Evolutionary conservation across 2,329 filamentous ascomycete genomes (phyloP).

Genomic region (Aspergillus sp.): DNA sequence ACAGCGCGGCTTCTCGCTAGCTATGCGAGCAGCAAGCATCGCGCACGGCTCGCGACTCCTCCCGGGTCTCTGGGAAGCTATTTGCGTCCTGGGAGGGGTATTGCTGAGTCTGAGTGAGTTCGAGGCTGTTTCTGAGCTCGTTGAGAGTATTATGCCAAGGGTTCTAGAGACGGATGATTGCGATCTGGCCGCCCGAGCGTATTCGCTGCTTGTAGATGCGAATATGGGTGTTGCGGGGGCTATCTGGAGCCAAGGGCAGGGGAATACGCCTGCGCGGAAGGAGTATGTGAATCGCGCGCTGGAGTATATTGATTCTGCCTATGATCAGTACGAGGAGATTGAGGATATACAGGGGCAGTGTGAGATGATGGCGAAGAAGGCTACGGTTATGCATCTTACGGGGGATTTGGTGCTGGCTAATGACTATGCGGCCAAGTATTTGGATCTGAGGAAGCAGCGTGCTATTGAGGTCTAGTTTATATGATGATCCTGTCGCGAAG

Average conservation of each 20-base stretch:
- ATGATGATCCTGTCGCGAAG: background rate
- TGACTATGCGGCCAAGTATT: slow-evolving; percentile 60
- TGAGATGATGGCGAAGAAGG: slow-evolving; percentile 76
- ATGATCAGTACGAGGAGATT: slow-evolving; percentile 57
- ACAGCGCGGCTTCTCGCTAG: slow-evolving; percentile 68
- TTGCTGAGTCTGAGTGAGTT: slow-evolving; percentile 67
- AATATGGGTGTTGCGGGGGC: slow-evolving; percentile 66
- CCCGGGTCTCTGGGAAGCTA: slow-evolving; percentile 64
- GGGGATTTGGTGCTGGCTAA: slow-evolving; percentile 60
- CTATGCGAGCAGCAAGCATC: slow-evolving; percentile 66
- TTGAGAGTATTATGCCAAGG: slow-evolving; percentile 66
- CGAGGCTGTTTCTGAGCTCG: slow-evolving; percentile 55
- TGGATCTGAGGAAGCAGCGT: slow-evolving; percentile 48
- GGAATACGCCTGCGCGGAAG: slow-evolving; percentile 33
- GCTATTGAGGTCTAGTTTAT: background rate
- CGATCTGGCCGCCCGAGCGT: slow-evolving; percentile 58
- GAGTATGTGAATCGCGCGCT: slow-evolving; percentile 55
- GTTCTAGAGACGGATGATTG: slow-evolving; percentile 64
- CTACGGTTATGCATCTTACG: slow-evolving; percentile 63
- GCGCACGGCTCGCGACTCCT: slow-evolving; percentile 64
- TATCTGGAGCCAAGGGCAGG: slow-evolving; percentile 27
- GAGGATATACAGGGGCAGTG: slow-evolving; percentile 66
- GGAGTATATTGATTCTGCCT: slow-evolving; percentile 56
- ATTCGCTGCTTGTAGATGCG: slow-evolving; percentile 66
- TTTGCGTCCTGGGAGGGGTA: slow-evolving; percentile 60